Evolutionary conservation across 352 stramenopile species (phyloP), one percentile per base, ranked within the genome.

Genomic region (Globisporangium nagaii): DNA sequence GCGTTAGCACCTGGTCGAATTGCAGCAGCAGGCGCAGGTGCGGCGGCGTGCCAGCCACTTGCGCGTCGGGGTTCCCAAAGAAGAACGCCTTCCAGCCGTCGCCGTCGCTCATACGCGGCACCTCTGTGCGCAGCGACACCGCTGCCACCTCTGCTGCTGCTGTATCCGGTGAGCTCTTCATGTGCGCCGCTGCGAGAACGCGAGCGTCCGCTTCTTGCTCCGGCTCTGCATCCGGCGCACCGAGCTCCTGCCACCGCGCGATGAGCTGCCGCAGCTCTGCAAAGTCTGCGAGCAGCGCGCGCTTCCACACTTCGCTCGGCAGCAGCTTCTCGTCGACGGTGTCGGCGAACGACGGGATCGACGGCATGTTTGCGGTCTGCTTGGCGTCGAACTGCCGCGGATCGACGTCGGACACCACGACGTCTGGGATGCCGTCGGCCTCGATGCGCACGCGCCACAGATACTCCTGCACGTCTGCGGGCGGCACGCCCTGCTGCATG

Each of bases 1-100:
- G 69, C 1, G 85, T 95, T 51, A 95, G 59, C 41, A 95, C 79
- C 56, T 91, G 81, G 49, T 95, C 85, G 56, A 95, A 93, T 46
- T 95, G 83, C 41, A 95, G 64, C 49, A 93, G 53, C 19, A 93
- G 46, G 13, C 82, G 71, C 51, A 91, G 63, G 28, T 88, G 69
- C 15, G 84, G 84, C 2, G 76, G 73, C 19, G 78, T 89, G 8
- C 70, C 74, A 27, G 10, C 1, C 28, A 44, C 5, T n/a, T 40
- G 3, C 12, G 30, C 36, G n/a, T 31, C 60, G 17, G 27, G 17
- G 37, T 84, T 84, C 12, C 84, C 79, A 10, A 91, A 90, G 63
- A 88, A 94, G 53, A 94, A 92, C 5, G 35, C 20, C 3, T 62
- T 64, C 85, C 85, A 95, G n/a, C 75, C 81, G n/a, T 79, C 71